Base-by-base conservation (phyloP, 345 rosid species). In the Luvunga scandens region DNA sequence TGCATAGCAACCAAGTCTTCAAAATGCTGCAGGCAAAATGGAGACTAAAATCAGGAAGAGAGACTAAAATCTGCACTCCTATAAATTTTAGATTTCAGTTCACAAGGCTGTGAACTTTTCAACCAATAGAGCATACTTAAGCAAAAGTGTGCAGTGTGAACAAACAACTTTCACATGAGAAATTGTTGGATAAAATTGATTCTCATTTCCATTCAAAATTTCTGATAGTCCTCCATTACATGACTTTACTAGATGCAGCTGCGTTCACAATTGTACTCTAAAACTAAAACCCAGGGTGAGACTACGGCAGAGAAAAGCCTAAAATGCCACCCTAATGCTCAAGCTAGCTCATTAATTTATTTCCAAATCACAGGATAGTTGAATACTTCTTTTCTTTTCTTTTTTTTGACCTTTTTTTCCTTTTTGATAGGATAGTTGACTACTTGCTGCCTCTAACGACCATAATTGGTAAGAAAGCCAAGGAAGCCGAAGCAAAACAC, bases 1-100 rank as follows among this genome's bases (percentile, higher is more conserved):
- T 89, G 90, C 6, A 84, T 82, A 21, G 60, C 61, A 55, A 86
- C 89, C 50, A 83, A 79, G 61, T 77, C 89, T 77, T 87, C 89
- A 67, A 89, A 87, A 75, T 87, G 78, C 92, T 89, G 87, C 84
- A 82, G 75, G 53, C 36, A 76, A 45, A 80, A 28, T 4, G n/a
- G 2, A 62, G 45, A 39, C 45, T 39, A 39, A 39, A 39, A 39
- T 30, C 39, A 7, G 2, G 61, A 50, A 28, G 73, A 69, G 30
- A 45, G 4, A 30, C 36, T 45, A 18, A 70, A 70, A 67, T 38
- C 9, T 36, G 24, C 50, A 24, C 0, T 16, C 38, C 31, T 63
- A 28, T 18, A 28, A 62, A 34, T 6, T 63, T 6, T 30, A 16
- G 38, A 30, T 63, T 30, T 63, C 21, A 63, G 70, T 33, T 66